Evolutionary conservation across 306 rosid species (phyloP), one percentile per base, ranked within the genome.

Genomic region (Lagenaria siceraria): DNA sequence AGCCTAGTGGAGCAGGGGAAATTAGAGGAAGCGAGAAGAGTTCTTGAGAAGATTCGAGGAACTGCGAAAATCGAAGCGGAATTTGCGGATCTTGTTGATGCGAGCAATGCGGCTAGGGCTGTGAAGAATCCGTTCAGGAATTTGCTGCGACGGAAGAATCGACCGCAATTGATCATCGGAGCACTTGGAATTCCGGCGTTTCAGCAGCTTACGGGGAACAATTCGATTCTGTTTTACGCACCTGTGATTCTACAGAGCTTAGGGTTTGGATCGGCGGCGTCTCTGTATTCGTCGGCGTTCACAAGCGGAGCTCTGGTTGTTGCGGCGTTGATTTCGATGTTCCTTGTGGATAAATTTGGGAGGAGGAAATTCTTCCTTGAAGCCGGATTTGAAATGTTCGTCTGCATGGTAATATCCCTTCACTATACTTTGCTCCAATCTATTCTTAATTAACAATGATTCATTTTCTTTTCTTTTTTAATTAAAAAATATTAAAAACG

Each of bases 311-410:
- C 97, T 15, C 87, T 92, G 53, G 93, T 95, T 65, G 70, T 85
- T 74, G 98, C 95, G 62, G 82, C 97, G 5, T 81, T 95, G 24
- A 92, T 95, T 58, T 92, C 98, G 11, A 95, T 95, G 96, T 80
- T 76, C 36, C 85, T 87, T 21, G 96, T 90, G 49, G 97, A 95
- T 81, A 95, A 81, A 85, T 92, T 83, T 77, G 96, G 98, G 51
- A 83, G 98, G 82, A 88, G 98, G 84, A 82, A 82, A 49, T 92
- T 92, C 92, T 92, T 95, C 79, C 77, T 95, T 61, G 97, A 88
- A 88, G 98, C 98, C 52, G 97, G 98, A 55, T 63, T 77, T 51
- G 97, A 95, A 87, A 95, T 95, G 98, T 89, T 95, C 63, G 79
- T 81, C 77, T 87, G 84, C 96, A 81, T 92, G 98, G 98, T 95